These are phyloP conservation scores for Solanum etuberosum DNA, from an alignment of 257 asterid species.

Conservation along the genomic window DNA sequence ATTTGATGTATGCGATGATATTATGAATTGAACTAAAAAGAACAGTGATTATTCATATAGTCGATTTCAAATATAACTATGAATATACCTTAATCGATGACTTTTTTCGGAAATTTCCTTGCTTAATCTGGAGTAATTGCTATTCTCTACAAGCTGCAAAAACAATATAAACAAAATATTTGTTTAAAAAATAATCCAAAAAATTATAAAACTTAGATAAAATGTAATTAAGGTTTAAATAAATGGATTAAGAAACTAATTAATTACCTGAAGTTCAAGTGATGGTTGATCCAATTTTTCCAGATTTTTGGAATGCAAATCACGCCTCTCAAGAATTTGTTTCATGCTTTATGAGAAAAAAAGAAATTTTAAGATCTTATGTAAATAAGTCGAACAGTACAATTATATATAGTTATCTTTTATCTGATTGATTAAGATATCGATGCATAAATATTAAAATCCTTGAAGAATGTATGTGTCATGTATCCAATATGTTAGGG, in stretches of 20 bases:
- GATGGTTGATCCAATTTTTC: conserved; percentile 65
- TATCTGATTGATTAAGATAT: not conserved
- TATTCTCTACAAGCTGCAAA: conserved; percentile 69
- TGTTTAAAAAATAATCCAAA: not conserved
- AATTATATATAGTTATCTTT: not conserved
- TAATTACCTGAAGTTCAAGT: conserved; percentile 61
- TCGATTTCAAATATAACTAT: not conserved
- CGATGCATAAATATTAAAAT: not conserved
- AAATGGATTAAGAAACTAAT: not conserved
- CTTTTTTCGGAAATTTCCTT: conserved; percentile 67
- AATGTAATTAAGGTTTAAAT: not conserved
- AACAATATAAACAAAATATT: not conserved
- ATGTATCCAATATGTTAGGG: not conserved
- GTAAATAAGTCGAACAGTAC: not conserved
- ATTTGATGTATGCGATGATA: not conserved
- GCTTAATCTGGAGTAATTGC: conserved; percentile 38
- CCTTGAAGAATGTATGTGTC: not conserved
- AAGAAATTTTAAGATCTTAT: not conserved
- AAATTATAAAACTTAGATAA: not conserved
- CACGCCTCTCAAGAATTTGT: conserved; percentile 65
- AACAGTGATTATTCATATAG: not conserved
- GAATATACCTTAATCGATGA: conserved; percentile 44
- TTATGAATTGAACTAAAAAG: not conserved
- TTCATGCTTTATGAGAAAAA: conserved; percentile 34
- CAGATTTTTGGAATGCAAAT: conserved; percentile 67